Base-by-base conservation (phyloP, 805 yeast species). In the Saturnispora quitensis region DNA sequence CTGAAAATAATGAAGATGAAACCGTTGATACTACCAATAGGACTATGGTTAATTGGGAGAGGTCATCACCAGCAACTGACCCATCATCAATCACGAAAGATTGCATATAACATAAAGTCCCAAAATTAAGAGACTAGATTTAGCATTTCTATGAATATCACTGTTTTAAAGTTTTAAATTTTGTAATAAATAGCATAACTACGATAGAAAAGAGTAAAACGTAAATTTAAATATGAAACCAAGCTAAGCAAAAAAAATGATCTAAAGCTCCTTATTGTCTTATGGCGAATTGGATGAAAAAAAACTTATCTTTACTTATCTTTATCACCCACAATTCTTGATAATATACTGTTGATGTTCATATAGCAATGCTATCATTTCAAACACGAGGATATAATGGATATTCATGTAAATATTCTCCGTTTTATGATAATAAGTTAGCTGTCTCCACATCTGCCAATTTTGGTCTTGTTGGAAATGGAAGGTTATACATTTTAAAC, bases 401-500 rank as follows among this genome's bases (percentile, higher is more conserved):
- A 15, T 88, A 88, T 63, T 83, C 84, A 0, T 85, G 89, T 15
- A 84, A 84, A 60, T 93, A 91, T 70, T 89, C 97, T 0, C 97
- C 98, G 1, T 91, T 82, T 61, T 86, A 81, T 60, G 98, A 91
- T 67, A 87, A 86, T 69, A 86, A 87, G 61, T 62, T 91, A 22
- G 97, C 96, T 0, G 91, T 89, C 33, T 95, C 96, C 0, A 75
- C 95, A 0, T 84, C 96, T 1, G 89, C 97, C 27, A 93, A 91
- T 69, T 91, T 82, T 66, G 98, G 98, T 1, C 71, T 91, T 4
- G 96, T 89, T 3, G 99, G 99, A 2, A 91, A 91, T 66, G 99
- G 99, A 5, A 76, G 87, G 58, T 70, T 91, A 28, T 83, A 72
- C 58, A 73, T 91, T 1, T 70, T 91, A 24, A 81, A 80, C 47